phyloP scores from a whole-genome alignment of 2,329 filamentous ascomycete genomes.

The Bipolaris zeicola region DNA sequence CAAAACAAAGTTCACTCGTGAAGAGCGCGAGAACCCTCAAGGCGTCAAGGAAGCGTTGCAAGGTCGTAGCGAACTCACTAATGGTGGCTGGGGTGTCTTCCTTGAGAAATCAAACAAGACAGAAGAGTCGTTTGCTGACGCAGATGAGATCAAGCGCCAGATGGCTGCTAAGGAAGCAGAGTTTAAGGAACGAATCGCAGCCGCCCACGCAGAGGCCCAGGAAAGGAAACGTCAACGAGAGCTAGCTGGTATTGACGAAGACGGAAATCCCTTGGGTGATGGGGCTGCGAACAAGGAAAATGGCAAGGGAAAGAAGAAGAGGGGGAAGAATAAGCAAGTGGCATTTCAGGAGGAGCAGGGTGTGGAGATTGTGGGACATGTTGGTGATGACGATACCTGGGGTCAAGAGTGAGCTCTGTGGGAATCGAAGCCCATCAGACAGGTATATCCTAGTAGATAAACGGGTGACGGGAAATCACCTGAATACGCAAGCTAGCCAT shows the following conservation, averaged over 20 bases:
- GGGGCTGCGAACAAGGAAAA: conserved; percentile 30
- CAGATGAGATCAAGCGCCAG: conserved; percentile 41
- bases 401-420: conserved; percentile 17
- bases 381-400: conserved; percentile 39
- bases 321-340: conserved; percentile 36
- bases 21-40: conserved; percentile 70
- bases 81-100: conserved; percentile 49
- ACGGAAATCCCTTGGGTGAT: conserved; percentile 26
- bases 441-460: background rate
- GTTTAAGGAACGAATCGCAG: conserved; percentile 45
- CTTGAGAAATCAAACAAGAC: conserved; percentile 40
- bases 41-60: conserved; percentile 68
- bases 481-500: background rate
- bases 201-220: conserved; percentile 39
- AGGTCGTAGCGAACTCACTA: conserved; percentile 42
- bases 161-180: conserved; percentile 31
- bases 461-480: background rate
- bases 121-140: conserved; percentile 46
- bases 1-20: conserved; percentile 82
- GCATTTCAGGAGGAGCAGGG: conserved; percentile 36
- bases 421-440: background rate
- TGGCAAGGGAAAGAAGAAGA: conserved; percentile 39
- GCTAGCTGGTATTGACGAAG: conserved; percentile 30
- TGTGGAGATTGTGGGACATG: conserved; percentile 37
- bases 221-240: conserved; percentile 46